A percentile compares a stretch with the other conserved stretches of the same genome.
These are phyloP conservation scores for Teratosphaeria epicoccoides DNA, from an alignment of 2,329 filamentous ascomycete genomes.

Conservation along the genomic window DNA sequence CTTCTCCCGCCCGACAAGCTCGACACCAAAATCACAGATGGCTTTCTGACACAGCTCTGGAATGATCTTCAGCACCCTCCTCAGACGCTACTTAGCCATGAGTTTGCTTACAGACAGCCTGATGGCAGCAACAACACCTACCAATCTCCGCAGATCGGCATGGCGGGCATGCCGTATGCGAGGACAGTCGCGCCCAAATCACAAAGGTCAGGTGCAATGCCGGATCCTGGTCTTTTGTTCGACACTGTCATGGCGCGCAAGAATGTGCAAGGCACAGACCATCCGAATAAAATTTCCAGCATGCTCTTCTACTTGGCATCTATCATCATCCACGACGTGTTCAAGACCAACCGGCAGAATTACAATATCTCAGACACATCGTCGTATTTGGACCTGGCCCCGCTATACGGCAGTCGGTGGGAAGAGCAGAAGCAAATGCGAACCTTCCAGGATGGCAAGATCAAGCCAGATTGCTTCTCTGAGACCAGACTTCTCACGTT, in stretches of 20 bases:
- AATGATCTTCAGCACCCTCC: slow-evolving; percentile 40
- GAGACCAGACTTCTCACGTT: slow-evolving; percentile 55
- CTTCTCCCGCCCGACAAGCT: slow-evolving; percentile 32
- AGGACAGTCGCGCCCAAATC: slow-evolving; percentile 51
- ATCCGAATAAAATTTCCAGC: slow-evolving; percentile 62
- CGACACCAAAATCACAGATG: slow-evolving; percentile 32
- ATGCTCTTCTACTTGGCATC: slow-evolving; percentile 66
- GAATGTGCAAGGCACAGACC: slow-evolving; percentile 44
- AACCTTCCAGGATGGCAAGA: slow-evolving; percentile 53
- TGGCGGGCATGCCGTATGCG: slow-evolving; percentile 57
- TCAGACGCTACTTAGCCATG: slow-evolving; percentile 32
- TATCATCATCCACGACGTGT: slow-evolving; percentile 53
- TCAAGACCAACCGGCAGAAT: slow-evolving; percentile 54
- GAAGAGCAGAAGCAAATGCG: slow-evolving; percentile 55
- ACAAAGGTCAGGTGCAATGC: slow-evolving; percentile 48
- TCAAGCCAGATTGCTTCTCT: slow-evolving; percentile 62
- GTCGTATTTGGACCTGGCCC: slow-evolving; percentile 63
- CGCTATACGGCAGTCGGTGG: slow-evolving; percentile 62
- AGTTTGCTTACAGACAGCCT: slow-evolving; percentile 38
- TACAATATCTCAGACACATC: slow-evolving; percentile 56
- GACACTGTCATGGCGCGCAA: slow-evolving; percentile 56
- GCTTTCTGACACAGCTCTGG: slow-evolving; percentile 38
- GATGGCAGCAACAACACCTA: slow-evolving; percentile 48
- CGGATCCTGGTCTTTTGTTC: slow-evolving; percentile 57
- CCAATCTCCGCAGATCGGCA: slow-evolving; percentile 52